Percentiles rank a stretch among this genome's conserved stretches.
These are phyloP conservation scores for Aspergillus texensis DNA, from an alignment of 2,329 filamentous ascomycete species.

Conservation along the genomic window DNA sequence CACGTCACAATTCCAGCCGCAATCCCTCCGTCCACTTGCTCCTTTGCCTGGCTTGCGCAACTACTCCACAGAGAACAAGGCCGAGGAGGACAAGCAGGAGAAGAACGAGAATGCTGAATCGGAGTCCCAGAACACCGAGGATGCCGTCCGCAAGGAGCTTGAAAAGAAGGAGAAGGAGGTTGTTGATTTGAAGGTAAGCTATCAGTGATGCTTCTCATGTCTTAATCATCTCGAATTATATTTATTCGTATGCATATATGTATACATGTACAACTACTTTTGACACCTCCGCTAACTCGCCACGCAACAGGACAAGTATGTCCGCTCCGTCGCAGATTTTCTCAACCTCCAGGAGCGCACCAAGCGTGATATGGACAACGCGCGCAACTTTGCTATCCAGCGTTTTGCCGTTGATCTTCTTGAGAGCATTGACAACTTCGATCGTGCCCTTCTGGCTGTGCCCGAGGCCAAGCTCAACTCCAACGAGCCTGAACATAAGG, in stretches of 20 bases:
- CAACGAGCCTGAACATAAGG: constrained; percentile 63
- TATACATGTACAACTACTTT: not conserved
- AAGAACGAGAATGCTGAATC: constrained; percentile 49
- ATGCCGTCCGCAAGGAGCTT: constrained; percentile 64
- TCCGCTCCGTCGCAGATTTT: constrained; percentile 94
- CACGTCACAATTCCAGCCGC: constrained; percentile 37
- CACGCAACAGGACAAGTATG: constrained; percentile 77
- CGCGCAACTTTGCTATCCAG: constrained; percentile 92
- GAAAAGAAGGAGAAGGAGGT: constrained; percentile 73
- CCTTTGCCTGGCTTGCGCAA: constrained; percentile 39
- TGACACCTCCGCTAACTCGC: not conserved
- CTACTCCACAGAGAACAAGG: constrained; percentile 48
- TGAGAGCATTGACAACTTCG: constrained; percentile 95
- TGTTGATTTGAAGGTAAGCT: constrained; percentile 80
- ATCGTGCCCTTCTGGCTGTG: constrained; percentile 83
- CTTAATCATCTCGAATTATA: not conserved
- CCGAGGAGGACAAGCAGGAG: constrained; percentile 38
- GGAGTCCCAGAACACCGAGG: constrained; percentile 41
- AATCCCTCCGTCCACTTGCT: constrained; percentile 36
- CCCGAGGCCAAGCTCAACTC: constrained; percentile 69
- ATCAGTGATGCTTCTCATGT: not conserved
- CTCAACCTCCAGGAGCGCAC: constrained; percentile 97
- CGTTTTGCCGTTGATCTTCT: constrained; percentile 92
- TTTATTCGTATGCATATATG: not conserved
- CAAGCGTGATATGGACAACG: constrained; percentile 81